phyloP scores from a whole-genome alignment of 164 flowering plant species.

The Stephania japonica region DNA sequence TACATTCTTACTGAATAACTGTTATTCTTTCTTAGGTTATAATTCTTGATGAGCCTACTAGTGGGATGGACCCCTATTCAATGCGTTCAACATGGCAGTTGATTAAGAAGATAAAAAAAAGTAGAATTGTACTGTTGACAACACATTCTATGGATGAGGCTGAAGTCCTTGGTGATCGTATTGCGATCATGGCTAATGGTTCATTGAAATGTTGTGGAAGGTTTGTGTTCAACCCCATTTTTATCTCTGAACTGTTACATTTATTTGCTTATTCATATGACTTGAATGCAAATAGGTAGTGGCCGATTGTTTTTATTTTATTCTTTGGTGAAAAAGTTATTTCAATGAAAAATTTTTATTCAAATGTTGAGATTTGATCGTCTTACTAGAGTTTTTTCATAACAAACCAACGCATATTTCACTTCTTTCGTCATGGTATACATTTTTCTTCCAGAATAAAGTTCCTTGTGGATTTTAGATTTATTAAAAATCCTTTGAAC shows the following conservation, averaged over 20 bases:
- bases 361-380: no score
- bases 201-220: constrained; percentile 97
- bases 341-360: no score
- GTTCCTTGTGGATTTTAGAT: no score
- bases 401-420: no score
- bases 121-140: constrained; percentile 83
- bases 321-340: no score
- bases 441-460: no score
- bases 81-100: constrained; percentile 99
- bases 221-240: constrained; percentile 22
- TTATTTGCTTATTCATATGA: neutral
- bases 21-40: constrained; percentile 52
- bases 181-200: constrained; percentile 98
- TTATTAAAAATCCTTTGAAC: no score
- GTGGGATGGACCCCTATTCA: constrained; percentile 99
- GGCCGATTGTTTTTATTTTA: neutral
- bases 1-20: neutral
- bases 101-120: constrained; percentile 80
- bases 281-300: neutral
- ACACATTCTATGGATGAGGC: constrained; percentile 99
- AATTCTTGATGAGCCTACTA: constrained; percentile 97
- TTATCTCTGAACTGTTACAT: neutral
- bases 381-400: no score
- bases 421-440: no score
- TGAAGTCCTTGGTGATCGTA: constrained; percentile 93